Evolutionary conservation across 2,329 filamentous ascomycete genomes (phyloP).

Genomic region (Clonostachys solani): DNA sequence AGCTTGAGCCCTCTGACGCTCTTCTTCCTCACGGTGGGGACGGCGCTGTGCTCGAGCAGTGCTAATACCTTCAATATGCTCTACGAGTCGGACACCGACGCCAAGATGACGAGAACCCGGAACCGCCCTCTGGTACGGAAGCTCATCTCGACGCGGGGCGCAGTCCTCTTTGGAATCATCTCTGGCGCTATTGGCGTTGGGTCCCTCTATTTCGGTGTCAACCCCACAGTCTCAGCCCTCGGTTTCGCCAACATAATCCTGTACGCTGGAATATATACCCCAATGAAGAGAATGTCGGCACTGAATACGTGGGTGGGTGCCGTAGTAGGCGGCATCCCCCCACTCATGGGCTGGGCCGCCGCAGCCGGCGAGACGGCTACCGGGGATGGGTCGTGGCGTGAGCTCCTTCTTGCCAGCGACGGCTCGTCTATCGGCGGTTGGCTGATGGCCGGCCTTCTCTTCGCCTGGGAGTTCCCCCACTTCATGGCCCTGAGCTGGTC

Average conservation of each 20-base stretch:
- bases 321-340: constrained; percentile 87
- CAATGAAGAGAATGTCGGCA: constrained; percentile 80
- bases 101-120: constrained; percentile 87
- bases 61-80: constrained; percentile 98
- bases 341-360: constrained; percentile 96
- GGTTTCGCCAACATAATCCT: constrained; percentile 81
- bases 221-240: constrained; percentile 85
- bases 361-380: constrained; percentile 85
- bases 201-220: constrained; percentile 83
- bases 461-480: constrained; percentile 97
- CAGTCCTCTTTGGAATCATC: constrained; percentile 73
- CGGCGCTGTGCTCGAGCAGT: constrained; percentile 81
- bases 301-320: constrained; percentile 96
- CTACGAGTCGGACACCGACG: constrained; percentile 86
- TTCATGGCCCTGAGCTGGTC: constrained; percentile 92
- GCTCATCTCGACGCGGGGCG: constrained; percentile 67
- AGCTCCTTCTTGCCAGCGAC: constrained; percentile 65
- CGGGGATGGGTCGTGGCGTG: constrained; percentile 69
- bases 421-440: constrained; percentile 73
- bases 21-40: constrained; percentile 86
- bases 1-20: constrained; percentile 88
- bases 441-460: constrained; percentile 79
- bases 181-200: constrained; percentile 67
- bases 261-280: constrained; percentile 91
- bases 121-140: constrained; percentile 85